phyloP scores from a whole-genome alignment of 2,329 filamentous ascomycete genomes.

The Fusarium napiforme region DNA sequence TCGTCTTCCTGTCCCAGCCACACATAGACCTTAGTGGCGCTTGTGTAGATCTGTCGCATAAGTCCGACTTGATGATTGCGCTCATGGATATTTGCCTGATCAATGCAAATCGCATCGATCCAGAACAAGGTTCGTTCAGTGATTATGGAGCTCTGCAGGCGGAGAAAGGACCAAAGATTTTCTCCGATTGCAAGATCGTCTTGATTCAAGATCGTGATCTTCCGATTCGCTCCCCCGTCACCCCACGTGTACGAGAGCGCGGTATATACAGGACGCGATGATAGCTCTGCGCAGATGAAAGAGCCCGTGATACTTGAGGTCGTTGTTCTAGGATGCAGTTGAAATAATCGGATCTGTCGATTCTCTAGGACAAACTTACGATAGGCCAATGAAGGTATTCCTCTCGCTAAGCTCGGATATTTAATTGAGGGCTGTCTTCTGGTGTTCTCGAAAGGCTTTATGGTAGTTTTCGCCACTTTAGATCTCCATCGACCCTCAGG shows the following conservation, averaged over 20 bases:
- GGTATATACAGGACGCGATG: not conserved
- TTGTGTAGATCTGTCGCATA: not conserved
- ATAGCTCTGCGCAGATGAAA: not conserved
- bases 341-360: no score
- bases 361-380: no score
- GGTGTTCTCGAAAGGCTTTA: not conserved
- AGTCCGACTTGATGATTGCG: not conserved
- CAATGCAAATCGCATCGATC: not conserved
- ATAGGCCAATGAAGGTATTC: not conserved
- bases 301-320: no score
- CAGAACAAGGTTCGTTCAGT: not conserved
- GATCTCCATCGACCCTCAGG: not conserved
- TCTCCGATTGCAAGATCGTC: not conserved
- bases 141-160: rapidly evolving
- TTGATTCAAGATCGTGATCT: not conserved
- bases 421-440: rapidly evolving
- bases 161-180: not conserved
- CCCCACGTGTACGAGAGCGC: not conserved
- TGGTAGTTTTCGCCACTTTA: not conserved
- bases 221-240: rapidly evolving
- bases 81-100: not conserved
- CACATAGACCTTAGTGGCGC: not conserved
- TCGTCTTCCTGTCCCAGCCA: not conserved
- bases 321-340: no score
- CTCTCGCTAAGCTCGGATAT: not conserved